Percentiles rank a stretch among this genome's conserved stretches.
These are phyloP conservation scores for Chrysoporthe deuterocubensis DNA, from an alignment of 2,329 filamentous ascomycete species.

Conservation along the genomic window DNA sequence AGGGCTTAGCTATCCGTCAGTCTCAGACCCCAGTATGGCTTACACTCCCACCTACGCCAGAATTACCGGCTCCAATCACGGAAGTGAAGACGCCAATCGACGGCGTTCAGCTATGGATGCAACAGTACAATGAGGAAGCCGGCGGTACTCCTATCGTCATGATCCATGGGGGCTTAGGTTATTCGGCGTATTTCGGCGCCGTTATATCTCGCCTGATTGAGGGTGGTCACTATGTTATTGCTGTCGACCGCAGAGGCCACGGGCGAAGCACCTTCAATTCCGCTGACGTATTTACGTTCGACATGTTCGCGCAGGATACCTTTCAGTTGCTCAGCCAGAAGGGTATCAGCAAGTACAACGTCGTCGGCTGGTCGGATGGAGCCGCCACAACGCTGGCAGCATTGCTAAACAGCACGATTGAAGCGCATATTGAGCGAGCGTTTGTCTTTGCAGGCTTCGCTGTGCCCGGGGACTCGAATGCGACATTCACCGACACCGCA, in stretches of 20 bases:
- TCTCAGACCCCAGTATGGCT: background rate
- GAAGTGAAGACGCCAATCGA: background rate
- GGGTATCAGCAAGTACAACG: conserved; percentile 38
- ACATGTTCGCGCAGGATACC: conserved; percentile 44
- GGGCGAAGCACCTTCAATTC: conserved; percentile 44
- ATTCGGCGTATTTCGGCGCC: conserved; percentile 46
- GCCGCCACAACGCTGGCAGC: conserved; percentile 43
- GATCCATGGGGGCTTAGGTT: conserved; percentile 47
- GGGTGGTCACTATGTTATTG: conserved; percentile 44
- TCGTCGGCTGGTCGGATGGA: conserved; percentile 49
- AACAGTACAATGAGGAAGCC: conserved; percentile 24
- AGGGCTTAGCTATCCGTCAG: background rate
- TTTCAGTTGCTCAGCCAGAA: conserved; percentile 36
- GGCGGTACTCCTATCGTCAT: conserved; percentile 43
- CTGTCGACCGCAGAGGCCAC: conserved; percentile 47
- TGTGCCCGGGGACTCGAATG: conserved; percentile 40
- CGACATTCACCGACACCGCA: conserved; percentile 38
- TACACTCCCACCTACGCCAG: conserved; percentile 4
- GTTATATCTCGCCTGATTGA: conserved; percentile 42
- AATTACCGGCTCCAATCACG: background rate
- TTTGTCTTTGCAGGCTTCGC: conserved; percentile 45
- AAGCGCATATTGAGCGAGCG: conserved; percentile 42
- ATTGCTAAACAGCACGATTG: conserved; percentile 39
- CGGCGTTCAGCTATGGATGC: conserved; percentile 2
- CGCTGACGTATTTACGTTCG: conserved; percentile 44